phyloP scores from a whole-genome alignment of 108 stramenopile genomes.

The Aurantiochytrium sp. region DNA sequence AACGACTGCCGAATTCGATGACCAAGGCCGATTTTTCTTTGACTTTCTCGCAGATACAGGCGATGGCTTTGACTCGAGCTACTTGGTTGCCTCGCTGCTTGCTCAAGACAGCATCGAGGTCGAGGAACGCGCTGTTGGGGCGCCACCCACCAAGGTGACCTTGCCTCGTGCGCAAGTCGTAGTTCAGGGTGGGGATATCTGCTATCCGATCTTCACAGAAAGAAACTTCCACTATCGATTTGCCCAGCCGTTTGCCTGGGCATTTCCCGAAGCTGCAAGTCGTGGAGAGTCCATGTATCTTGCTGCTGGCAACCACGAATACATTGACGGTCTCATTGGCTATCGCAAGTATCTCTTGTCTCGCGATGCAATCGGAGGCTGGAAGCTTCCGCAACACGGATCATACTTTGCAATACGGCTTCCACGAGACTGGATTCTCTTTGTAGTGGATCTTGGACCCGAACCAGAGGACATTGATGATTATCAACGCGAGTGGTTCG shows the following conservation, averaged over 20 bases:
- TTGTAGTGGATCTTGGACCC: not conserved
- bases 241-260: not conserved
- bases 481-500: not conserved
- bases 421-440: not conserved
- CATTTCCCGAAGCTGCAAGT: not conserved
- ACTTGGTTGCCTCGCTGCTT: not conserved
- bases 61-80: not conserved
- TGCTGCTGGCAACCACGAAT: conserved; percentile 13
- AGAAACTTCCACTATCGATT: not conserved
- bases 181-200: not conserved
- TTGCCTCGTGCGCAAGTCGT: not conserved
- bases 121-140: not conserved
- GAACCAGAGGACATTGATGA: conserved; percentile 10
- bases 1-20: not conserved
- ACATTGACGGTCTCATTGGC: not conserved
- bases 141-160: not conserved
- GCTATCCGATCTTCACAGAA: not conserved
- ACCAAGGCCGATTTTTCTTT: not conserved
- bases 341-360: not conserved
- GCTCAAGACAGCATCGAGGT: not conserved
- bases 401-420: not conserved
- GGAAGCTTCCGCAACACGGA: not conserved
- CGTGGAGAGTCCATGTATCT: not conserved
- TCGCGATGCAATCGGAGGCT: not conserved
- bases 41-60: conserved; percentile 5